phyloP scores from a whole-genome alignment of 441 rosid genomes.

The Pelargonium fulgidum region DNA sequence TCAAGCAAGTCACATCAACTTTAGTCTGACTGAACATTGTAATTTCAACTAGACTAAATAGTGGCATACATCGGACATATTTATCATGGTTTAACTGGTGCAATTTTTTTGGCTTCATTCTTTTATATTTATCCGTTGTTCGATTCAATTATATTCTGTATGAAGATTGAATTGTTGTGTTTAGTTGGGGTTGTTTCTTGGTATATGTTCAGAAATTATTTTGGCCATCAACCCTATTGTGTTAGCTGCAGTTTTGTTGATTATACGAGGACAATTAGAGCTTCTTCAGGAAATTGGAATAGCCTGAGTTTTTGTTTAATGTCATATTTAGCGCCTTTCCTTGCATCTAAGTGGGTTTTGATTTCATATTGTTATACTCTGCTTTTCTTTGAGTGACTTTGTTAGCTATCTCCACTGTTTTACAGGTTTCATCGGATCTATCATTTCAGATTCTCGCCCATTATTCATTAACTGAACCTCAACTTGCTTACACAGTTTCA shows the following conservation, averaged over 20 bases:
- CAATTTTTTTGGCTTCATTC: background rate
- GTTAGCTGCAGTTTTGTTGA: background rate
- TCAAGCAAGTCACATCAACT: background rate
- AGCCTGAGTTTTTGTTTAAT: background rate
- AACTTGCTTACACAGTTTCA: conserved; percentile 63
- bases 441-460: conserved; percentile 60
- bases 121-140: background rate
- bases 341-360: background rate
- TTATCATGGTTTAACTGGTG: background rate
- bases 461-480: conserved; percentile 67
- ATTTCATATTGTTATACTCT: background rate
- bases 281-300: background rate
- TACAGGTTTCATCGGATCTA: conserved; percentile 67
- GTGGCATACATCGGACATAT: background rate
- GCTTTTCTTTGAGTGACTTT: conserved; percentile 10
- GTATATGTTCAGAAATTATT: background rate
- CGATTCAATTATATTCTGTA: background rate
- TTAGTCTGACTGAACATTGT: background rate
- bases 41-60: background rate
- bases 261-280: background rate
- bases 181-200: background rate
- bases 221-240: background rate
- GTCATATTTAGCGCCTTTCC: background rate
- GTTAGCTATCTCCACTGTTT: conserved; percentile 18
- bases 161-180: background rate